Evolutionary conservation across 2,329 filamentous ascomycete species (phyloP), one percentile per base, ranked within the genome.

Genomic region (Trichoderma guizhouense): DNA sequence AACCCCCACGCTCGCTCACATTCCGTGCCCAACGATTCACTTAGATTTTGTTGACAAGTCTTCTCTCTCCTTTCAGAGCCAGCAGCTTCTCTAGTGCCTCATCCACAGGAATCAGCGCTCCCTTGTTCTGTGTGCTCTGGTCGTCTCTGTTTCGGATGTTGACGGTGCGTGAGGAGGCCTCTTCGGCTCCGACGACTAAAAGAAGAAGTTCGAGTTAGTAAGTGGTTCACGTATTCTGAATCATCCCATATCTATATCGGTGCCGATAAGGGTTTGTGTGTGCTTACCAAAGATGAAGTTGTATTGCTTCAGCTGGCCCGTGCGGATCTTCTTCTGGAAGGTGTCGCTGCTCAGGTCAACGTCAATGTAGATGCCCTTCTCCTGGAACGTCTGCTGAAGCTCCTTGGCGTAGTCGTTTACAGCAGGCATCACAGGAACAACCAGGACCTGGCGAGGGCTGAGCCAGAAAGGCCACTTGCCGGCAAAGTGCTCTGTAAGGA

Each of bases 391-490:
- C 72, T 83, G 81, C 78, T 92, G 89, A 7, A 95, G 89, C 81
- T 95, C 92, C 79, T 90, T 85, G 74, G 92, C 92, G 80, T 96
- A 94, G 78, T 91, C 90, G 77, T 91, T 90, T 82, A 92, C 92
- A 73, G 94, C 92, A 9, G 93, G 93, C 73, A 95, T 90, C 74
- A 96, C 88, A 30, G 82, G 82, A 28, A 84, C 81, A 55, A 84
- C 81, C 68, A 84, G 86, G 74, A 96, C 89, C 82, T 96, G 93
- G 66, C 93, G 88, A n/a, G 93, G 93, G 76, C 90, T 93, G 74
- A 96, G 84, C 93, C 93, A 96, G 86, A 95, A 94, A 1, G 93
- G 93, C 93, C 93, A 96, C 84, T 94, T 94, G 77, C 93, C 93
- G 69, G 87, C 93, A 79, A 94, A 95, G 82, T 95, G 93, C 85